Base-by-base conservation (phyloP, 1,284 basidiomycete species). In the Apiotrichum laibachii region DNA sequence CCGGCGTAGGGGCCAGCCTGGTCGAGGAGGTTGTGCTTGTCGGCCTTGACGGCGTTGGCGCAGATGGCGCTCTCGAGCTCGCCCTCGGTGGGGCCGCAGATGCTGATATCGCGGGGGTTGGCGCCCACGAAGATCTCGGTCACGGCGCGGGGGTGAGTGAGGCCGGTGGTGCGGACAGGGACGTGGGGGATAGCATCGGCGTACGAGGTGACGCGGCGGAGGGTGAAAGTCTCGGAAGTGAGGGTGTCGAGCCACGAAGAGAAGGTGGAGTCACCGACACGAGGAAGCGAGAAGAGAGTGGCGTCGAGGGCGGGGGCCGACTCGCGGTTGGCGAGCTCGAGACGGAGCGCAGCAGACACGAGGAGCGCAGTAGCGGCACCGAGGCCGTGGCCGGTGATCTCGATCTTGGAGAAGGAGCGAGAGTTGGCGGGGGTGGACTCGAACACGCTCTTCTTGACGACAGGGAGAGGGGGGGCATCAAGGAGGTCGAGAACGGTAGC, bases 381-480 rank as follows among this genome's bases (percentile, higher is more conserved):
- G 42, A 71, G 55, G 33, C 71, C 71, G 55, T 72, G 71, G 10
- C 71, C 71, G 26, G 67, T 59, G 31, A 72, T 64, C 42, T 71
- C 63, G 37, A 72, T 57, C 15, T 61, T 54, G 40, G 37, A 22
- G 9, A 58, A 44, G 5, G 11, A 31, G 12, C 37, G 11, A 11
- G 37, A 37, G 37, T 37, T 31, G 26, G 26, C 3, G 26, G 26
- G 26, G 7, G 26, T 7, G 26, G 26, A 3, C 4, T 31, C 7
- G 26, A 31, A 31, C 26, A 31, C 26, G 26, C 26, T 31, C 26
- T 31, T 31, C 26, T 31, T 31, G 26, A 31, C 26, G 26, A 7
- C 26, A 31, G 26, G 26, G 26, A 31, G 26, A 31, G 26, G 26
- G 7, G 26, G 4, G 7, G 26, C 26, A 7, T 31, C 26, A 31